These are phyloP conservation scores for Hypoxylon sp. DNA, from an alignment of 2,329 filamentous ascomycete genomes.

Conservation along the genomic window DNA sequence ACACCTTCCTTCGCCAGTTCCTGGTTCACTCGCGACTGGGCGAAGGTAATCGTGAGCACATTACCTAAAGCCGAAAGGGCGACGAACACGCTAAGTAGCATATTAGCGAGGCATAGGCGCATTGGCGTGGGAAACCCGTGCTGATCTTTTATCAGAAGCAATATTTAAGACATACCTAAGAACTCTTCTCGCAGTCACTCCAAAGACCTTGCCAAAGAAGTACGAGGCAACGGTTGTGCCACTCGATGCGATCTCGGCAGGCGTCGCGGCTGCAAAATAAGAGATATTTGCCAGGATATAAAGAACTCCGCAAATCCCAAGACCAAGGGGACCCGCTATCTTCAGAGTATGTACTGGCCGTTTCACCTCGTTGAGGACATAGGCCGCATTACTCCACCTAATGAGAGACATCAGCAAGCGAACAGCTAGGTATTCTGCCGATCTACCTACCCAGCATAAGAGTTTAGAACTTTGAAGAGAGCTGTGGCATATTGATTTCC, in stretches of 20 bases:
- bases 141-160: not conserved
- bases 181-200: constrained; percentile 5
- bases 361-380: constrained; percentile 10
- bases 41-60: constrained; percentile 12
- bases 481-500: constrained; percentile 10
- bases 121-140: not conserved
- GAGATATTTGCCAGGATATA: constrained; percentile 8
- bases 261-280: constrained; percentile 8
- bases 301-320: constrained; percentile 8
- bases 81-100: not conserved
- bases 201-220: constrained; percentile 13
- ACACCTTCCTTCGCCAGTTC: constrained; percentile 12
- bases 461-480: constrained; percentile 13
- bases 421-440: not conserved
- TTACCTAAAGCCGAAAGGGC: constrained; percentile 9
- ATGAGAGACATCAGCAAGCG: not conserved
- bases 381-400: constrained; percentile 16
- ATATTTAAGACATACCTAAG: constrained; percentile 1
- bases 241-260: not conserved
- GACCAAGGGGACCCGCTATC: constrained; percentile 9
- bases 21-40: constrained; percentile 11
- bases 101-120: not conserved
- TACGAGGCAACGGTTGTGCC: constrained; percentile 10
- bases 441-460: constrained; percentile 10
- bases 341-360: constrained; percentile 7